Evolutionary conservation across 768 basidiomycete genomes (phyloP), one percentile per base, ranked within the genome.

Genomic region (Chalciporus pseudorubinellus): DNA sequence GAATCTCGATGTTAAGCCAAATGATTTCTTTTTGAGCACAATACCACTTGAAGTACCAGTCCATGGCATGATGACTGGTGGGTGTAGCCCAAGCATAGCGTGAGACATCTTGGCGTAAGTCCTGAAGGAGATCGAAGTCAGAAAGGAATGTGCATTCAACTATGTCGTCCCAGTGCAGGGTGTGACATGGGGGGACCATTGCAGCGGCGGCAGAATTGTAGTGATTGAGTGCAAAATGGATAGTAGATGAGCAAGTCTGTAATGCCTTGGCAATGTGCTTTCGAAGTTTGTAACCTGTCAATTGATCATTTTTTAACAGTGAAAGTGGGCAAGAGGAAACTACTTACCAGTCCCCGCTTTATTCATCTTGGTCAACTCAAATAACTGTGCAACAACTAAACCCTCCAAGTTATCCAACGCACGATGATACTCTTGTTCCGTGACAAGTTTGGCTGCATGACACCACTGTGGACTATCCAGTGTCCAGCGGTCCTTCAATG

Each of bases 361-460:
- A 18, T 61, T 63, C 52, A 63, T 57, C 43, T 63, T 65, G 7
- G 54, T 46, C 1, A 65, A 43, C 39, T 61, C 62, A 22, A 61
- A 61, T 1, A 63, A 49, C 2, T 56, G 39, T 2, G 56, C 34
- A 0, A 62, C 51, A 11, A 62, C 34, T 6, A 62, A 34, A 0
- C 47, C 31, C 39, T 62, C 59, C 3, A 64, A 45, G 18, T 11
- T 8, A 21, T 62, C 53, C 12, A 64, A 48, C 1, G 51, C 51
- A 0, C 39, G 9, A 6, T 45, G 51, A 20, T 61, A 64, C 18
- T 51, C 46, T 3, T 33, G 16, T 8, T 33, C n/a, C 6, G 42
- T 33, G 2, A 59, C 36, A 1, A 51, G 21, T n/a, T 19, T 16
- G 12, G 31, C 51, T 1, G 51, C 40, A 9, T 4, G 36, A n/a